Conservation (phyloP, 2,329 filamentous ascomycete species). For the Chaetomium sp. region DNA sequence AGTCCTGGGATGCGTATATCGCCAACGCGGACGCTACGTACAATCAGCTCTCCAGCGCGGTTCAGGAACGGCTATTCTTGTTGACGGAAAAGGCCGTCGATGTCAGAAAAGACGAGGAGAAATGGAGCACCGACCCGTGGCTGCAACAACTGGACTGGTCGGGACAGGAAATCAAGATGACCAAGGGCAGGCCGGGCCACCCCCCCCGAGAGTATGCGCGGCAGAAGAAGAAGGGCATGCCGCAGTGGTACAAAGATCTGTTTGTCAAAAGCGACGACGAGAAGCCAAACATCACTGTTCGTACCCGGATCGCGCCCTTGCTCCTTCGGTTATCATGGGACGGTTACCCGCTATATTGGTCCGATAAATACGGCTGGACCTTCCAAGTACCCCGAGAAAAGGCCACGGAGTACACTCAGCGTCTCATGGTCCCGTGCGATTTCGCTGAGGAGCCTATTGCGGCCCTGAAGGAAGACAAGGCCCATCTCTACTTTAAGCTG, state of each 20-base stretch:
- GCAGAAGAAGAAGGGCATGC: conserved; percentile 93
- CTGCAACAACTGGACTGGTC: conserved; percentile 91
- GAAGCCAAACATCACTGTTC: conserved; percentile 68
- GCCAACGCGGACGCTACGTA: conserved; percentile 81
- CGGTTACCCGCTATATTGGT: conserved; percentile 84
- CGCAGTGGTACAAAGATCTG: conserved; percentile 91
- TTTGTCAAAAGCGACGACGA: conserved; percentile 61
- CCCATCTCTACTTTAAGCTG: conserved; percentile 77
- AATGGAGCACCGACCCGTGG: conserved; percentile 81
- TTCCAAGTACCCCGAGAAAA: conserved; percentile 67
- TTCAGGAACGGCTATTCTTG: conserved; percentile 65
- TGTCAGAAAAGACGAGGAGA: conserved; percentile 60
- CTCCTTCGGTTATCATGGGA: conserved; percentile 84
- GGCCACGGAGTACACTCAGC: conserved; percentile 57
- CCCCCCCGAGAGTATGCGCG: too few relatives aligned
- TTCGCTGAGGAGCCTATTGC: conserved; percentile 68
- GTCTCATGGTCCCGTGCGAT: conserved; percentile 67
- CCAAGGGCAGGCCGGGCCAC: too few relatives aligned
- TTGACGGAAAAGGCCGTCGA: conserved; percentile 72
- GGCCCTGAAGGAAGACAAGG: conserved; percentile 57
- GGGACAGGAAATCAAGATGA: conserved; percentile 84
- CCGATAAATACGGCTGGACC: conserved; percentile 86
- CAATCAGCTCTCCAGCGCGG: conserved; percentile 65
- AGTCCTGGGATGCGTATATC: conserved; percentile 82
- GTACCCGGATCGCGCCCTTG: conserved; percentile 80